Conservation (phyloP, 1,284 basidiomycete species). For the Sporisorium reilianum region DNA sequence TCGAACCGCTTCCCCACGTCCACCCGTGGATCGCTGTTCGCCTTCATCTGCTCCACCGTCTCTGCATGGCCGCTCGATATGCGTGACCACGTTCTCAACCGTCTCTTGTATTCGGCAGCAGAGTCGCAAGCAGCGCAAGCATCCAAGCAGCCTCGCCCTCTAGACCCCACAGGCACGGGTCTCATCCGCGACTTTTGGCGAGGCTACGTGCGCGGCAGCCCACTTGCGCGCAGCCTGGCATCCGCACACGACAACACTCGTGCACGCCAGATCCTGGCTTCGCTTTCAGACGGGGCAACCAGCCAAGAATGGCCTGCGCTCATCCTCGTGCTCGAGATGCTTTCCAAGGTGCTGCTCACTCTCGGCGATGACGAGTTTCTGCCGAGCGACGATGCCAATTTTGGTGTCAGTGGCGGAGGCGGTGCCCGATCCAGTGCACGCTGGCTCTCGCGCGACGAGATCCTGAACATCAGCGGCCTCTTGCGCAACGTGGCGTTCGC, state of each 20-base stretch:
- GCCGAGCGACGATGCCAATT: conserved; percentile 65
- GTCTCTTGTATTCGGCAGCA: conserved; percentile 34
- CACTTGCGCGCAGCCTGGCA: conserved; percentile 48
- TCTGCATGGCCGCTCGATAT: conserved; percentile 55
- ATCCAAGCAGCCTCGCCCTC: conserved; percentile 14
- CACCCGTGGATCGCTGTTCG: conserved; percentile 57
- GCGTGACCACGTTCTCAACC: conserved; percentile 50
- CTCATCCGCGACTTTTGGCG: conserved; percentile 67
- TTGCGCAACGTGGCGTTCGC: conserved; percentile 83
- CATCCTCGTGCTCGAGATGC: conserved; percentile 84
- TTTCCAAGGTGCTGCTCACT: conserved; percentile 85
- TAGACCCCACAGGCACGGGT: conserved; percentile 35
- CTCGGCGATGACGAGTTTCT: conserved; percentile 99
- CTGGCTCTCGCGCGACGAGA: conserved; percentile 81
- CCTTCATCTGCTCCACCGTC: conserved; percentile 59
- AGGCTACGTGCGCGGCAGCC: conserved; percentile 59
- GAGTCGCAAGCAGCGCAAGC: conserved; percentile 6
- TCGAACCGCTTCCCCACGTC: conserved; percentile 57
- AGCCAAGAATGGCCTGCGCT: conserved; percentile 73
- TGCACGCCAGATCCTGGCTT: conserved; percentile 35
- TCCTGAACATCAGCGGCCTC: conserved; percentile 77
- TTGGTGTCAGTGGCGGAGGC: conserved; percentile 14
- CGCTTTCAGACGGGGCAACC: conserved; percentile 12
- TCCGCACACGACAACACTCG: conserved; percentile 33
- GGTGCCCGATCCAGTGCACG: conserved; percentile 18